Conservation (phyloP, 208 protist genomes). For the Acanthamoeba royreba region DNA sequence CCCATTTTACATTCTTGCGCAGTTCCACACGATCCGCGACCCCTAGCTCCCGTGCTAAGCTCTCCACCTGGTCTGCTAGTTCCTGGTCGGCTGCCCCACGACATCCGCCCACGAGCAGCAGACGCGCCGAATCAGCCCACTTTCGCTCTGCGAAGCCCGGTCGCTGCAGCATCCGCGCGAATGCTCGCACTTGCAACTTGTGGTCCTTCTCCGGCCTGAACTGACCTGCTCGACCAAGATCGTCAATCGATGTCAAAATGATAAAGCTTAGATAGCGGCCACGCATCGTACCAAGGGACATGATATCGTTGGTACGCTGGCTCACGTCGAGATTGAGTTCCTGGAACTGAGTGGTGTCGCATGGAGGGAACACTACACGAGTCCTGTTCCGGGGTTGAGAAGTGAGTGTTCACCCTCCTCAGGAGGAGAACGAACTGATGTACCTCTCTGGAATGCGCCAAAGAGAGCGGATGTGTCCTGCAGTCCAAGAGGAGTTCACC, state of each 20-base stretch:
- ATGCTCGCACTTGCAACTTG: slow-evolving; percentile 88
- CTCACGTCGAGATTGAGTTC: background rate
- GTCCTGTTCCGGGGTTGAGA: background rate
- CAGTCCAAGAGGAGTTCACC: slow-evolving; percentile 97
- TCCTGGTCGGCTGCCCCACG: background rate
- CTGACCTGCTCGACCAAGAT: background rate
- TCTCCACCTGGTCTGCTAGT: background rate
- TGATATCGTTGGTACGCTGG: background rate
- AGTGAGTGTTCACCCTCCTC: background rate
- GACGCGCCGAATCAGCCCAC: background rate
- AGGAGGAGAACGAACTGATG: slow-evolving; percentile 91
- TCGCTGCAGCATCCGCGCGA: slow-evolving; percentile 66
- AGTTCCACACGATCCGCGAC: background rate
- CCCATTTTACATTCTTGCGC: background rate
- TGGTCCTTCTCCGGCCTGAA: slow-evolving; percentile 98
- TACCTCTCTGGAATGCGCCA: slow-evolving; percentile 76
- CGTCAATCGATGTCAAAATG: background rate
- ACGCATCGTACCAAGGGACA: background rate
- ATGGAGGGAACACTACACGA: background rate
- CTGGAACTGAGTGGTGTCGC: slow-evolving; percentile 48
- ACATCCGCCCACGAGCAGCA: slow-evolving; percentile 35
- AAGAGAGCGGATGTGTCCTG: slow-evolving; percentile 86
- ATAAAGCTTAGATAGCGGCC: background rate
- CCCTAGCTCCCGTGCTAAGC: background rate
- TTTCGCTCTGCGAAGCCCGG: background rate